Conservation (phyloP, 768 basidiomycete genomes). For the Glaciozyma martinii region DNA sequence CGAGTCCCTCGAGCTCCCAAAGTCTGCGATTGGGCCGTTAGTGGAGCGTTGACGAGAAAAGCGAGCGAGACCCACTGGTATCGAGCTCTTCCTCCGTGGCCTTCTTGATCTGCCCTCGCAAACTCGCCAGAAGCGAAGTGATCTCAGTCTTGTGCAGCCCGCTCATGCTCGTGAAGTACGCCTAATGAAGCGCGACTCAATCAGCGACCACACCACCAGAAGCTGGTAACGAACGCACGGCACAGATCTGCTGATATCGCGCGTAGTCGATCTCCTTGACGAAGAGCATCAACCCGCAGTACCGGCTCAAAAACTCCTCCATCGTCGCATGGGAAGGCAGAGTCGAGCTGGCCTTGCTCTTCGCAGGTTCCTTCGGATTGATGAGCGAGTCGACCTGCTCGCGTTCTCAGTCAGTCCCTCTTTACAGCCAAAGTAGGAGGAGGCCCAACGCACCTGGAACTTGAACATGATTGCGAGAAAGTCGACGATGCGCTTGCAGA, state of each 20-base stretch:
- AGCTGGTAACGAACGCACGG: slow-evolving; percentile 48
- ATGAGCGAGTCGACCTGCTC: too few relatives aligned
- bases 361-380: too few relatives aligned
- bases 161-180: slow-evolving; percentile 80
- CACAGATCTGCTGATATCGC: slow-evolving; percentile 79
- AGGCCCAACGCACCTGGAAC: slow-evolving; percentile 54
- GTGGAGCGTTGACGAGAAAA: neutral
- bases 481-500: slow-evolving; percentile 83
- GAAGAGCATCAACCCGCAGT: slow-evolving; percentile 82
- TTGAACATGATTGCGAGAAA: slow-evolving; percentile 86
- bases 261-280: slow-evolving; percentile 92
- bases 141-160: slow-evolving; percentile 74
- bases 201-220: neutral
- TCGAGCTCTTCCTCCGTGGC: slow-evolving; percentile 63
- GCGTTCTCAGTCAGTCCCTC: too few relatives aligned
- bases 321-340: slow-evolving; percentile 53
- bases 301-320: slow-evolving; percentile 75
- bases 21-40: slow-evolving; percentile 15
- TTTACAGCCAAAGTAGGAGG: neutral
- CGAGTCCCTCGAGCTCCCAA: neutral
- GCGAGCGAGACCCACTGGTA: slow-evolving; percentile 47
- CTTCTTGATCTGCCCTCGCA: slow-evolving; percentile 56
- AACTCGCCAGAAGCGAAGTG: slow-evolving; percentile 57
- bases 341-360: neutral
- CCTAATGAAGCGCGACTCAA: slow-evolving; percentile 49